These are phyloP conservation scores for Penicillium sp. DNA, from an alignment of 2,329 filamentous ascomycete genomes.

Conservation along the genomic window DNA sequence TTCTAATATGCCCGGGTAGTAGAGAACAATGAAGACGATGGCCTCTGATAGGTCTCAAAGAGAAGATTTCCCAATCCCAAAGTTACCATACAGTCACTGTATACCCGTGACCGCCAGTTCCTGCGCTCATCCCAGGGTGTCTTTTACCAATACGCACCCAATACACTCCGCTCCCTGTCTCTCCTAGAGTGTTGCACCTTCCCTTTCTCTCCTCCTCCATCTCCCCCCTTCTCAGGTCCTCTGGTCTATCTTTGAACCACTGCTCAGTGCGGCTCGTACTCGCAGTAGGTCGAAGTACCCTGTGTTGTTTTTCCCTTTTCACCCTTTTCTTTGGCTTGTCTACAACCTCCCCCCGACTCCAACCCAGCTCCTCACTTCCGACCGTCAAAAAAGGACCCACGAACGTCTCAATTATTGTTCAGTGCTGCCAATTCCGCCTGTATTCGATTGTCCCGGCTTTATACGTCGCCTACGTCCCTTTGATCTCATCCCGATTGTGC, in stretches of 20 bases:
- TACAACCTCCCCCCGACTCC: conserved; percentile 2
- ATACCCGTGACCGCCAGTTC: conserved; percentile 11
- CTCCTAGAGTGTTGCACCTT: conserved; percentile 14
- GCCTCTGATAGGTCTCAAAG: background rate
- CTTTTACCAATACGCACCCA: conserved; percentile 21
- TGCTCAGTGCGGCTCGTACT: conserved; percentile 35
- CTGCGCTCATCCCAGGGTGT: background rate
- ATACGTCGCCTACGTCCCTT: background rate
- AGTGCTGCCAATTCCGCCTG: conserved; percentile 11
- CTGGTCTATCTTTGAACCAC: conserved; percentile 19
- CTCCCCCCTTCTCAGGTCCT: conserved; percentile 21
- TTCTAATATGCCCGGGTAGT: background rate
- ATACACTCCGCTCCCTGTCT: conserved; percentile 17
- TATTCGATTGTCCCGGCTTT: background rate
- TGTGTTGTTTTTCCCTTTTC: conserved; percentile 15
- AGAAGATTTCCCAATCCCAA: conserved; percentile 4
- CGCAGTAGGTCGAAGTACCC: conserved; percentile 28
- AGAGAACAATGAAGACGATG: background rate
- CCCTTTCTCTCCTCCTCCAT: conserved; percentile 20
- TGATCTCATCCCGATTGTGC: background rate
- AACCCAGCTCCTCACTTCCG: conserved; percentile 4
- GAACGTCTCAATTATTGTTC: conserved; percentile 10
- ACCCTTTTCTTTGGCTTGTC: conserved; percentile 7
- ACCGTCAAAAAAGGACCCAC: conserved; percentile 9
- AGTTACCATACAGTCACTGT: conserved; percentile 5